Evolutionary conservation across 805 yeast species (phyloP).

Genomic region (Ogataea sp.): DNA sequence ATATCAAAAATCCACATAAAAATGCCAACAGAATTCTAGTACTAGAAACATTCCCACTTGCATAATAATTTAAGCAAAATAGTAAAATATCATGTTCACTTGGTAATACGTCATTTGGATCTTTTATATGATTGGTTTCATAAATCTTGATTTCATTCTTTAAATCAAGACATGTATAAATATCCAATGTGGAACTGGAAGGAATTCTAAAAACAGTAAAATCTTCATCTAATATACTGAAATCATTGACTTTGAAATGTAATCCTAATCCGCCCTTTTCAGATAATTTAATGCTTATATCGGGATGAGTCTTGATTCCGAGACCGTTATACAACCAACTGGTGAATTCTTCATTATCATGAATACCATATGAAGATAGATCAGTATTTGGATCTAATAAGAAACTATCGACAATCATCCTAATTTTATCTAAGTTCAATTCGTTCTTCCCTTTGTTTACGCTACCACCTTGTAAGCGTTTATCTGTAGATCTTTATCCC

Average conservation of each 20-base stretch:
- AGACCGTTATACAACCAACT: constrained; percentile 8
- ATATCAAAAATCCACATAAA: constrained; percentile 13
- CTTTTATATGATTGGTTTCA: background rate
- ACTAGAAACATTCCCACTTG: constrained; percentile 12
- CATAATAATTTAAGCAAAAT: constrained; percentile 9
- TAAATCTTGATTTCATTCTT: background rate
- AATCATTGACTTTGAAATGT: constrained; percentile 12
- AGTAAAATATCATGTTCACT: constrained; percentile 8
- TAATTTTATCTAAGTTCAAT: too few relatives aligned
- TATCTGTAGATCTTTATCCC: too few relatives aligned
- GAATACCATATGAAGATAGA: background rate
- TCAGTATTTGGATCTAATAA: background rate
- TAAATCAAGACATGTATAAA: constrained; percentile 20
- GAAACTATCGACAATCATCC: too few relatives aligned
- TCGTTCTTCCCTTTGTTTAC: too few relatives aligned
- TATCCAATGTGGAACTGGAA: constrained; percentile 19
- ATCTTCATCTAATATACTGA: background rate
- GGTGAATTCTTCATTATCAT: background rate
- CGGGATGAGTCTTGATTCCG: constrained; percentile 4
- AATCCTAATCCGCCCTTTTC: constrained; percentile 29
- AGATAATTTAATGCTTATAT: constrained; percentile 10
- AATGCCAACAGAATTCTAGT: constrained; percentile 19
- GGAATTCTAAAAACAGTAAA: constrained; percentile 34
- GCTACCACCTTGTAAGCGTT: too few relatives aligned
- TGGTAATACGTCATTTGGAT: constrained; percentile 1